phyloP scores from a whole-genome alignment of 2,329 filamentous ascomycete species.

The Talaromyces sp. region DNA sequence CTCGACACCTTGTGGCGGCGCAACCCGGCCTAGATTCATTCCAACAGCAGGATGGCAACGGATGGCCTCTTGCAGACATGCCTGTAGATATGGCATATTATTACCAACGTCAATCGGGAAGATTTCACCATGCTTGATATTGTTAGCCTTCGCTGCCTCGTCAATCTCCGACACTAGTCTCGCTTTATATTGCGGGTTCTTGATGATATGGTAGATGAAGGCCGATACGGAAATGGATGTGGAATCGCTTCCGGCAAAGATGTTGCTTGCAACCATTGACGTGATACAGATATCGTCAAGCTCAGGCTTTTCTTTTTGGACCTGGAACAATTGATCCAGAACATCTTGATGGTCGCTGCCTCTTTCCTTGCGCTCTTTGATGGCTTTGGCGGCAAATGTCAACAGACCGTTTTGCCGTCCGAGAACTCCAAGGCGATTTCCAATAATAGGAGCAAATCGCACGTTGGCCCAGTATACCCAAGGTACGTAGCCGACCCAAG shows the following conservation, averaged over 20 bases:
- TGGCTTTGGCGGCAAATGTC: slow-evolving; percentile 17
- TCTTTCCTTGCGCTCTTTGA: slow-evolving; percentile 27
- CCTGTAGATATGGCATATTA: slow-evolving; percentile 31
- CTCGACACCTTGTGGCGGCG: slow-evolving; percentile 19
- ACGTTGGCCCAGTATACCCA: slow-evolving; percentile 32
- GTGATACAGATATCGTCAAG: slow-evolving; percentile 37
- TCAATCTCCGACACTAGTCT: slow-evolving; percentile 37
- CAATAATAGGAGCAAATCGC: slow-evolving; percentile 28
- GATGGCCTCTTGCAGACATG: slow-evolving; percentile 21
- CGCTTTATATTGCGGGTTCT: slow-evolving; percentile 28
- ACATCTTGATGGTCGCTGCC: slow-evolving; percentile 33
- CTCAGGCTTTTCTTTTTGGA: slow-evolving; percentile 34
- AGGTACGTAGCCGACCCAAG: slow-evolving; percentile 40
- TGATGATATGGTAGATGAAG: slow-evolving; percentile 38
- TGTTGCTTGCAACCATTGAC: slow-evolving; percentile 37
- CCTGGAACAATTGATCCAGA: slow-evolving; percentile 34
- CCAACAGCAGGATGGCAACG: slow-evolving; percentile 21
- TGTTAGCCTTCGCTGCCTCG: slow-evolving; percentile 19
- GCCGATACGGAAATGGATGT: slow-evolving; percentile 39
- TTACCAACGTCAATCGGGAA: slow-evolving; percentile 28
- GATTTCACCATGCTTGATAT: slow-evolving; percentile 22
- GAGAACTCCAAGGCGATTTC: slow-evolving; percentile 33
- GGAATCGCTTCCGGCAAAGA: slow-evolving; percentile 45
- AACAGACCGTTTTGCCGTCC: slow-evolving; percentile 33
- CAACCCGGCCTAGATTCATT: slow-evolving; percentile 18